A percentile compares a stretch with the other conserved stretches of the same genome.
phyloP scores from a whole-genome alignment of 495 filamentous ascomycete genomes.

The Podospora australis region DNA sequence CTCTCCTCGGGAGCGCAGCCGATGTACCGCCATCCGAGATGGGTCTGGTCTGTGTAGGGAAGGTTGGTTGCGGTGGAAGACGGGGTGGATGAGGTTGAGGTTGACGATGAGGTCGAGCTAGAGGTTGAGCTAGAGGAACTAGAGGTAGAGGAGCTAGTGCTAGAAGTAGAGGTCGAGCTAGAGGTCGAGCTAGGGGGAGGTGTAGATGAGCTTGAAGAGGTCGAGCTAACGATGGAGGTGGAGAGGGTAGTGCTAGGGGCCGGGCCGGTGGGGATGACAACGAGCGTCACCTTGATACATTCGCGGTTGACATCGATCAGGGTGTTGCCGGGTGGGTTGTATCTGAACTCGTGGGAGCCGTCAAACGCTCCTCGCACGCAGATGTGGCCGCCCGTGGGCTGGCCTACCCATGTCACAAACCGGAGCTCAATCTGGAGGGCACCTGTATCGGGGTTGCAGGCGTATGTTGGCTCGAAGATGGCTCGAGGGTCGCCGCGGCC shows the following conservation, averaged over 20 bases:
- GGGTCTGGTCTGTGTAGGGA: conserved; percentile 21
- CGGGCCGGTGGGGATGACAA: conserved; percentile 12
- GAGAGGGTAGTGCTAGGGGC: neutral
- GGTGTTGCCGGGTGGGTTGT: conserved; percentile 37
- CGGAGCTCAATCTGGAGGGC: conserved; percentile 37
- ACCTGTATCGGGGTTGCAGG: conserved; percentile 45
- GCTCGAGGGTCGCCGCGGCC: conserved; percentile 42
- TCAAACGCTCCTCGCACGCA: conserved; percentile 38
- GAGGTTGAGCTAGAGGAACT: conserved; percentile 3
- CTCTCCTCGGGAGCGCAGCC: conserved; percentile 28
- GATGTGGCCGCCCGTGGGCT: conserved; percentile 33
- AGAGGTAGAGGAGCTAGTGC: conserved; percentile 1
- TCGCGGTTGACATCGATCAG: conserved; percentile 29
- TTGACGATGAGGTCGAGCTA: conserved; percentile 3
- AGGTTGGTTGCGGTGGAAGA: conserved; percentile 2
- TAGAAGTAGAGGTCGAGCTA: neutral
- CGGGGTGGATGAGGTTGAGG: conserved; percentile 5
- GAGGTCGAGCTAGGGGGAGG: conserved; percentile 1
- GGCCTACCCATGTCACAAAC: conserved; percentile 28
- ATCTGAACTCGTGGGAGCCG: conserved; percentile 39
- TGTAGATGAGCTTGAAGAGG: neutral
- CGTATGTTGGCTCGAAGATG: conserved; percentile 41
- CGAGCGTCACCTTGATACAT: conserved; percentile 35
- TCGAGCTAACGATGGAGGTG: neutral
- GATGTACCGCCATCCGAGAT: conserved; percentile 19